Conservation (phyloP, 306 rosid genomes). For the Quercus cerris region DNA sequence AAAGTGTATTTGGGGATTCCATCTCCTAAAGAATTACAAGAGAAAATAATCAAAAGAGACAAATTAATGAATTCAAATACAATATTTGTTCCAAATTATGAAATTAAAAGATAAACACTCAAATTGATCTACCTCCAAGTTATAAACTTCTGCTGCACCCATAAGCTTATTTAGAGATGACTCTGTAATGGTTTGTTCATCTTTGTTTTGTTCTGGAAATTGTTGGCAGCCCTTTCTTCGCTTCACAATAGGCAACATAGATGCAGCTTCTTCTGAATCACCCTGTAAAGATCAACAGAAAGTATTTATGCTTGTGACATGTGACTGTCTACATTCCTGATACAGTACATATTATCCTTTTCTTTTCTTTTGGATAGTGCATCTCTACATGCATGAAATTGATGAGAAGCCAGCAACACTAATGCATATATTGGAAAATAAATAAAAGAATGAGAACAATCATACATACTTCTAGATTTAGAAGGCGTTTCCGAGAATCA, state of each 20-base stretch:
- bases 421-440: background rate
- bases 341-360: background rate
- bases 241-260: conserved; percentile 46
- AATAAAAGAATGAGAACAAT: background rate
- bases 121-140: conserved; percentile 54
- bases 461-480: conserved; percentile 48
- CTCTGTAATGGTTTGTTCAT: conserved; percentile 70
- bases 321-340: background rate
- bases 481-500: conserved; percentile 64
- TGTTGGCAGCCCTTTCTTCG: conserved; percentile 50
- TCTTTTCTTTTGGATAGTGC: background rate
- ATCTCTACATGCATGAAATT: background rate
- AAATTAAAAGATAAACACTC: background rate
- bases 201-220: conserved; percentile 40
- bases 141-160: conserved; percentile 69
- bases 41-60: background rate
- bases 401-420: background rate
- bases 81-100: background rate
- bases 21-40: conserved; percentile 49
- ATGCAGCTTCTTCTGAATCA: conserved; percentile 45
- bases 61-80: conserved; percentile 1
- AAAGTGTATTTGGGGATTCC: conserved; percentile 57
- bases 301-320: conserved; percentile 2
- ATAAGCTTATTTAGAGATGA: conserved; percentile 65
- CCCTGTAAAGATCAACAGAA: conserved; percentile 35